A percentile compares a stretch with the other conserved stretches of the same genome.
These are phyloP conservation scores for Fusarium decemcellulare DNA, from an alignment of 2,329 filamentous ascomycete genomes.

Conservation along the genomic window DNA sequence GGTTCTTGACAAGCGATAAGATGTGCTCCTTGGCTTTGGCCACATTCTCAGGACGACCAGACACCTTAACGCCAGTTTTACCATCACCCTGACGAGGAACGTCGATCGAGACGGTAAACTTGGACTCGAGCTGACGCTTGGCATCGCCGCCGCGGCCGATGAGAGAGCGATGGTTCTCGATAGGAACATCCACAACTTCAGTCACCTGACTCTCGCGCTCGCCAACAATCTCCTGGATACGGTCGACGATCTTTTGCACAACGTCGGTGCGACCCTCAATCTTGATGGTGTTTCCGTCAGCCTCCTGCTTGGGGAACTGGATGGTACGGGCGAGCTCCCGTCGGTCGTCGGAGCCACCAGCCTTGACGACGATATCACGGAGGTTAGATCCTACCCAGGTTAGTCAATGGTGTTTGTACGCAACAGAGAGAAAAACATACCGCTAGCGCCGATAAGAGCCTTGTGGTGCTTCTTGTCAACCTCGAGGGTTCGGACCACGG, in stretches of 20 bases:
- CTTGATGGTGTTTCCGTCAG: constrained; percentile 86
- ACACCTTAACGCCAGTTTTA: constrained; percentile 88
- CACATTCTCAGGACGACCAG: constrained; percentile 83
- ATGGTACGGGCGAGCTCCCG: constrained; percentile 89
- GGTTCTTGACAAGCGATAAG: constrained; percentile 81
- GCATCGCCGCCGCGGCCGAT: constrained; percentile 94
- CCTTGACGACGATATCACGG: constrained; percentile 86
- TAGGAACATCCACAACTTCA: constrained; percentile 84
- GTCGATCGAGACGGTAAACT: constrained; percentile 90
- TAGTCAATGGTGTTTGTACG: constrained; percentile 29
- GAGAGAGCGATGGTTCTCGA: constrained; percentile 89
- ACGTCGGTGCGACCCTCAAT: constrained; percentile 87
- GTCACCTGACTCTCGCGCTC: constrained; percentile 88
- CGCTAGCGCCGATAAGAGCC: constrained; percentile 88
- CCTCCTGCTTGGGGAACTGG: constrained; percentile 92
- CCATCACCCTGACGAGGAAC: constrained; percentile 91
- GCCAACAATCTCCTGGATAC: constrained; percentile 86
- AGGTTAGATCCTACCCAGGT: constrained; percentile 81
- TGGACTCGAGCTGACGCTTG: constrained; percentile 86
- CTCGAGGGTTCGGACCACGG: constrained; percentile 85
- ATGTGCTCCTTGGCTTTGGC: constrained; percentile 92
- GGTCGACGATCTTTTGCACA: constrained; percentile 88
- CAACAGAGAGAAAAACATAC: constrained; percentile 66
- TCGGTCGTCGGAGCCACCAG: constrained; percentile 90
- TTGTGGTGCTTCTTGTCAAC: constrained; percentile 97